Base-by-base conservation (phyloP, 805 yeast species). In the Brettanomyces nanus region DNA sequence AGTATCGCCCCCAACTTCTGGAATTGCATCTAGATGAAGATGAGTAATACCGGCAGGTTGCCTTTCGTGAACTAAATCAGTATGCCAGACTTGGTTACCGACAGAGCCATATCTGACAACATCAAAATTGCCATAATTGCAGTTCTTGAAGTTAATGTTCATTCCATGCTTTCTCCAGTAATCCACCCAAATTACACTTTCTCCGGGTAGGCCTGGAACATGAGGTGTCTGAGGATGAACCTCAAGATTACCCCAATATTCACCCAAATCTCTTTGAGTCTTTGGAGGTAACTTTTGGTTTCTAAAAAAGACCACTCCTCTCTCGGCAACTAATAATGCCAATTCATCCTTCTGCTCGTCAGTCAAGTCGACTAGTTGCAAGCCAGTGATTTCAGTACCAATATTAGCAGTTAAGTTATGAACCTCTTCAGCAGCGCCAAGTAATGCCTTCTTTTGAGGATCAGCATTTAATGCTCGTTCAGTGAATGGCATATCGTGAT, bases 41-140 rank as follows among this genome's bases (percentile, higher is more conserved):
- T 66, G 68, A 7, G 80, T 72, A 45, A 66, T 57, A 19, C 73
- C 75, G 3, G 78, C 69, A 4, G 79, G 77, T 35, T 69, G 71
- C 33, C 61, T 58, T 56, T 73, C 79, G 47, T 72, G 76, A 31
- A 67, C 66, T 37, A 73, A 60, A 50, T 73, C 79, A 6, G 76
- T 65, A 59, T 73, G 80, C 72, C 73, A 71, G 14, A 51, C 55
- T 18, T 60, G 32, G 19, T 21, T 35, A n/a, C 31, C 30, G 19
- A 13, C n/a, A 19, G 34, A 23, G 18, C 37, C 38, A 18, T 28
- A 29, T 13, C 28, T 42, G 19, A 41, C 25, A 6, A 41, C 28
- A 40, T 46, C 52, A 29, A 36, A 49, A 37, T 49, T 47, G 34
- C 51, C 46, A 30, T 40, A 27, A 35, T 49, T 49, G 37, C 38